phyloP scores from a whole-genome alignment of 768 basidiomycete genomes.

The Kockovaella imperatae region DNA sequence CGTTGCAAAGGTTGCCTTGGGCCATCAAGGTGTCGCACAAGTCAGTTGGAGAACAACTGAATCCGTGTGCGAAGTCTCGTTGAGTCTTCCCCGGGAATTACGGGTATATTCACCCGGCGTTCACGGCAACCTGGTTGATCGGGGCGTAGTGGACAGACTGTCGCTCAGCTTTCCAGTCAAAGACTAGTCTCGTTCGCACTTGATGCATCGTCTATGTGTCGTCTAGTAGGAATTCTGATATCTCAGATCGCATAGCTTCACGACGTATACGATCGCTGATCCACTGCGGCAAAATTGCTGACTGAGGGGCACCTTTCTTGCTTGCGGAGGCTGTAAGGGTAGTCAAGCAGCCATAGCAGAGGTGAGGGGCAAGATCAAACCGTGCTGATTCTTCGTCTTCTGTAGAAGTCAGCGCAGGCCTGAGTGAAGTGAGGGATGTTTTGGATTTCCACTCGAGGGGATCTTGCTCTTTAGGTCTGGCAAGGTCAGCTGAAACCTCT shows the following conservation, averaged over 20 bases:
- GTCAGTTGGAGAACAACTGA: no score
- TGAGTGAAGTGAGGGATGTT: constrained; percentile 33
- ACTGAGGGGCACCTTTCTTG: not conserved
- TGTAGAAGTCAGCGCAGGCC: not conserved
- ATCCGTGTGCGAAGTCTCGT: no score
- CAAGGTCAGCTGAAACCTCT: constrained; percentile 2
- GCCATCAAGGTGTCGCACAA: no score
- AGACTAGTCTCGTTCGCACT: no score
- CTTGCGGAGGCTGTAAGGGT: constrained; percentile 23
- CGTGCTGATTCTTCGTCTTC: not conserved
- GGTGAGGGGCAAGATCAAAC: constrained; percentile 12
- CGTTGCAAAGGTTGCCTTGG: no score
- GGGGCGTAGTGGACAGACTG: no score
- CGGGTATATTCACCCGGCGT: no score
- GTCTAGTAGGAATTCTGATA: constrained; percentile 28
- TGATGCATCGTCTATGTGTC: no score
- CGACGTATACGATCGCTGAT: constrained; percentile 15
- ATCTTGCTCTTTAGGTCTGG: constrained; percentile 37
- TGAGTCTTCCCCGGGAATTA: no score
- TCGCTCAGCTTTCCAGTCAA: no score
- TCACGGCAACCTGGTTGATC: no score
- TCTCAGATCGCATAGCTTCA: constrained; percentile 27
- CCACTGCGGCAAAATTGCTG: constrained; percentile 27
- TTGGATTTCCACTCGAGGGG: constrained; percentile 40
- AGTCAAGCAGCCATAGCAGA: constrained; percentile 43